Base-by-base conservation (phyloP, 1,139 yeast genomes). In the Zygoascus sp. region DNA sequence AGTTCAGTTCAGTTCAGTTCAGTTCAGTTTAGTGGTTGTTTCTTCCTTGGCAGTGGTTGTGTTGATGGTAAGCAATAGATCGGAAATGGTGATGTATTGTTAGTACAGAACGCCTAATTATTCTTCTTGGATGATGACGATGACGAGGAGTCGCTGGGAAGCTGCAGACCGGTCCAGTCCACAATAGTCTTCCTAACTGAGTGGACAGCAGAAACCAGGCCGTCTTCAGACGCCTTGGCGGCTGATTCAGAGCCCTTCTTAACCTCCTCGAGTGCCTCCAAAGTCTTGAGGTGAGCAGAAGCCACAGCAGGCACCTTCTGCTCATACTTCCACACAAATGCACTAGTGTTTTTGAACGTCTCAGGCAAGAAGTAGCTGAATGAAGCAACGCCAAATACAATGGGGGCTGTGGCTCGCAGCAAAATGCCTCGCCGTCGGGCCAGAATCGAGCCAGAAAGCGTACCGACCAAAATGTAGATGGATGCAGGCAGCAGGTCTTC, bases 401-500 rank as follows among this genome's bases (percentile, higher is more conserved):
- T 50, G 2, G 97, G 97, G 10, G 80, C 72, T 0, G 78, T 54
- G 3, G 76, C 68, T 58, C 83, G 80, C 13, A 86, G 64, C 3
- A 83, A 46, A 11, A 83, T 51, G 42, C 80, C 78, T 52, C 87
- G 76, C 58, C 81, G 81, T 61, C 96, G 87, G 2, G 95, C 80
- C 44, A 85, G 63, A 43, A 92, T 81, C 23, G 87, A 78, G 45
- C 97, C 97, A 3, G 94, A 72, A 58, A 90, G 75, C 2, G 81
- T 75, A n/a, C 90, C 92, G 37, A 89, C 79, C 10, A 79, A 61
- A 22, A 87, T 73, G 60, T 86, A 89, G 22, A 87, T 68, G 4
- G 83, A 68, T 50, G 87, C 88, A 9, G 97, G 95, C 41, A 85
- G 70, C 46, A 90, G 67, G 51, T 81, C 86, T 65, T 89, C 97